These are phyloP conservation scores for Trifolium subterraneum DNA, from an alignment of 306 rosid species.

Conservation along the genomic window DNA sequence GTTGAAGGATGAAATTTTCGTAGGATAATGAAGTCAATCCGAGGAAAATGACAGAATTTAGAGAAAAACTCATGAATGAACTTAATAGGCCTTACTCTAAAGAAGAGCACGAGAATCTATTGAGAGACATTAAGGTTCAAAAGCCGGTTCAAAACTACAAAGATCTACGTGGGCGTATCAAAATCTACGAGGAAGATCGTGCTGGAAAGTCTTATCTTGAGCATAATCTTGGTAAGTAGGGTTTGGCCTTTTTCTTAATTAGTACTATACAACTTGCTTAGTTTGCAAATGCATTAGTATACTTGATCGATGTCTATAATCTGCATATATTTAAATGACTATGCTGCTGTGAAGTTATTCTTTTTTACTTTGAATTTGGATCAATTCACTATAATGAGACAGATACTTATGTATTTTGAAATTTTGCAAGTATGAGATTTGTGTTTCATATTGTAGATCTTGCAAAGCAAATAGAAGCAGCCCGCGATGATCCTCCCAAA, in stretches of 20 bases:
- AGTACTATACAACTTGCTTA: background rate
- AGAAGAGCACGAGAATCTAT: constrained; percentile 42
- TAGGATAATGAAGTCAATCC: constrained; percentile 1
- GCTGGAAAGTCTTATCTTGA: constrained; percentile 40
- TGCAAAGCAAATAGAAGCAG: constrained; percentile 43
- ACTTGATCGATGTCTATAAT: background rate
- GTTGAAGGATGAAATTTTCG: constrained; percentile 40
- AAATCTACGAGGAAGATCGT: constrained; percentile 25
- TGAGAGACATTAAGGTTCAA: constrained; percentile 5
- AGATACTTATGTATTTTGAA: background rate
- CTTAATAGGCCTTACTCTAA: constrained; percentile 46
- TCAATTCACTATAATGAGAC: background rate
- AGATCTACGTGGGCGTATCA: constrained; percentile 38
- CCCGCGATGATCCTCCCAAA: constrained; percentile 44
- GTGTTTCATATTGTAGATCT: constrained; percentile 58
- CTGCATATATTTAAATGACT: background rate
- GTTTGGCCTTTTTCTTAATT: constrained; percentile 12
- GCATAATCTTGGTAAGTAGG: constrained; percentile 43
- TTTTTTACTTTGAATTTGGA: background rate
- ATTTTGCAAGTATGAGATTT: constrained; percentile 13
- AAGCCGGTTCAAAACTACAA: constrained; percentile 42
- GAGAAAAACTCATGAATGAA: constrained; percentile 38
- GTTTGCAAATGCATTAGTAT: background rate
- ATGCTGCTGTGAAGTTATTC: background rate
- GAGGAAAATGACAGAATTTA: constrained; percentile 13